Evolutionary conservation across 257 asterid genomes (phyloP).

Genomic region (Nicotiana attenuata): DNA sequence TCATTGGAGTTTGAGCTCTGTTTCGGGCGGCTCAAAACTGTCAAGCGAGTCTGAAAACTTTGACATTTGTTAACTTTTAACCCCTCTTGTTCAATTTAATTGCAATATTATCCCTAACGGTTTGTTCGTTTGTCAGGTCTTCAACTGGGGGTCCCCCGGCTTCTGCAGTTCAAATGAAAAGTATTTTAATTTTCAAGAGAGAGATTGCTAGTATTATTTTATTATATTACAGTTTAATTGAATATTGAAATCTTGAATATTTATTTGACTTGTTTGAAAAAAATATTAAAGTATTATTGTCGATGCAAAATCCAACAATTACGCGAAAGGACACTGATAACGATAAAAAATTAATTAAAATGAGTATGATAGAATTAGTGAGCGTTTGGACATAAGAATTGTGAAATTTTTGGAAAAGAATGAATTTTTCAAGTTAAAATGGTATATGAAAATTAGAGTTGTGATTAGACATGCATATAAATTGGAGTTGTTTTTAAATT

Average conservation of each 20-base stretch:
- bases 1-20: conserved; percentile 41
- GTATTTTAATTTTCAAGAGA: not conserved
- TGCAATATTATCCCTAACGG: conserved; percentile 38
- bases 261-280: not conserved
- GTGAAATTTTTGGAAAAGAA: too few species aligned
- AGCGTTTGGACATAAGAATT: too few species aligned
- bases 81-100: conserved; percentile 13
- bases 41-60: conserved; percentile 30
- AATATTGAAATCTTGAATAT: not conserved
- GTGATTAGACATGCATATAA: too few species aligned
- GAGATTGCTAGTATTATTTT: not conserved
- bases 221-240: not conserved
- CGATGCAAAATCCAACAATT: not conserved
- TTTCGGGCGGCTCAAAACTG: conserved; percentile 43
- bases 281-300: not conserved
- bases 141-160: not conserved
- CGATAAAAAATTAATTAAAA: not conserved
- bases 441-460: too few species aligned
- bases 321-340: not conserved
- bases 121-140: conserved; percentile 28
- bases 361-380: not conserved
- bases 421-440: too few species aligned
- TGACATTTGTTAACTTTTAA: conserved; percentile 38
- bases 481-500: too few species aligned
- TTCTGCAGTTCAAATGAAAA: not conserved